These are phyloP conservation scores for Osmanthus fragrans DNA, from an alignment of 257 asterid species.

Conservation along the genomic window DNA sequence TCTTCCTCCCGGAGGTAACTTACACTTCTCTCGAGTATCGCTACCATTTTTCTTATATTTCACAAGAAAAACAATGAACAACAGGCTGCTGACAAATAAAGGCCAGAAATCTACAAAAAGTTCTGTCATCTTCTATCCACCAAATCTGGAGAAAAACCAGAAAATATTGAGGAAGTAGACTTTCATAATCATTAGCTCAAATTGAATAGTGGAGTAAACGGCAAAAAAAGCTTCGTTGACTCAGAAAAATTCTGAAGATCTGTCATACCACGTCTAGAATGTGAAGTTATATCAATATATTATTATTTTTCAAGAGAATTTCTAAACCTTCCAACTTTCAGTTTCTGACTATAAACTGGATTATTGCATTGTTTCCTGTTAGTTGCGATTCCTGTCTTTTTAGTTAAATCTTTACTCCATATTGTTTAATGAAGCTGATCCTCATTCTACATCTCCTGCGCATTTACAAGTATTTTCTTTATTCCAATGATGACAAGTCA, in stretches of 20 bases:
- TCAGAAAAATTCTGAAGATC: constrained; percentile 26
- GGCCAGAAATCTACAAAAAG: constrained; percentile 25
- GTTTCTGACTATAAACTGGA: constrained; percentile 30
- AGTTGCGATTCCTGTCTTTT: constrained; percentile 36
- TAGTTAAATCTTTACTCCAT: constrained; percentile 33
- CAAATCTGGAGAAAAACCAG: constrained; percentile 16
- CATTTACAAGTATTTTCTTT: constrained; percentile 8
- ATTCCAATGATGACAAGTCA: constrained; percentile 9
- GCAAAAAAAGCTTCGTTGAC: constrained; percentile 47
- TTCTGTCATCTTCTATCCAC: constrained; percentile 35
- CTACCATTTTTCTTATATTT: constrained; percentile 19
- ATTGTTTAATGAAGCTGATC: constrained; percentile 28
- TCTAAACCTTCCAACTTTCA: constrained; percentile 21
- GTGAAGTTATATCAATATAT: constrained; percentile 36
- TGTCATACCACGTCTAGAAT: constrained; percentile 55
- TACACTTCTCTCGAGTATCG: constrained; percentile 12
- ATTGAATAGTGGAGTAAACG: constrained; percentile 36
- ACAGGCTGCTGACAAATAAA: constrained; percentile 28
- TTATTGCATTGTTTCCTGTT: constrained; percentile 22
- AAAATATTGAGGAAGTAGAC: constrained; percentile 23
- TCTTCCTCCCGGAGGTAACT: constrained; percentile 78
- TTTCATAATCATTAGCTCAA: constrained; percentile 29
- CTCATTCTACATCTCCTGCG: constrained; percentile 24
- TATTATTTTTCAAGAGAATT: constrained; percentile 20
- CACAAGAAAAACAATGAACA: constrained; percentile 34